Base-by-base conservation (phyloP, 805 yeast genomes). In the Yarrowia keelungensis region DNA sequence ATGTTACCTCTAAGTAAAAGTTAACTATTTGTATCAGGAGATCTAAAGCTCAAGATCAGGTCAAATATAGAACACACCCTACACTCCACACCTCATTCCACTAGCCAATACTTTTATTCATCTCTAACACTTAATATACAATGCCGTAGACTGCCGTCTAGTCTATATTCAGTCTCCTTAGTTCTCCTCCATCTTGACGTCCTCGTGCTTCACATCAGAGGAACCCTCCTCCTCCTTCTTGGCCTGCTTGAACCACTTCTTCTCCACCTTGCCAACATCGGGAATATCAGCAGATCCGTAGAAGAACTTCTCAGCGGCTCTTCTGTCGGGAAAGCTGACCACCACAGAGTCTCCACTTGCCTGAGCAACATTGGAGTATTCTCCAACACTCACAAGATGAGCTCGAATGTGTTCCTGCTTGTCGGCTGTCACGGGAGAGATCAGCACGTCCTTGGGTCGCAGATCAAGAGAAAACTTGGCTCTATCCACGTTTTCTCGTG, bases 261-360 rank as follows among this genome's bases (percentile, higher is more conserved):
- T 76, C 22, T 73, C 71, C 9, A 78, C 75, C 5, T 69, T 68
- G 11, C 79, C 79, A 11, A 77, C 70, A 5, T 75, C 79, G 0
- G 79, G 75, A 26, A 78, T 68, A 2, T 69, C 72, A 39, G 70
- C 67, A 10, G 71, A 43, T 0, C 72, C 69, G 45, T 70, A 72
- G 71, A 70, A 77, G 66, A 79, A 79, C 69, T 72, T 72, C 70
- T 81, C 83, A 5, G 83, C 83, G 5, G 78, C 69, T 36, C 70
- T 62, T 35, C 83, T 73, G 70, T 80, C 81, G 53, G 73, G 74
- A 71, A 78, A 81, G 67, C 72, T 73, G 70, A 72, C 75, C 46
- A 70, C 68, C 56, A 50, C 74, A 70, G 49, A 69, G 38, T 67
- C 66, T 16, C 69, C 70, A 53, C 38, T 68, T 5, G 43, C 67